Base-by-base conservation (phyloP, 2,329 filamentous ascomycete genomes). In the Elsinoe fawcettii region DNA sequence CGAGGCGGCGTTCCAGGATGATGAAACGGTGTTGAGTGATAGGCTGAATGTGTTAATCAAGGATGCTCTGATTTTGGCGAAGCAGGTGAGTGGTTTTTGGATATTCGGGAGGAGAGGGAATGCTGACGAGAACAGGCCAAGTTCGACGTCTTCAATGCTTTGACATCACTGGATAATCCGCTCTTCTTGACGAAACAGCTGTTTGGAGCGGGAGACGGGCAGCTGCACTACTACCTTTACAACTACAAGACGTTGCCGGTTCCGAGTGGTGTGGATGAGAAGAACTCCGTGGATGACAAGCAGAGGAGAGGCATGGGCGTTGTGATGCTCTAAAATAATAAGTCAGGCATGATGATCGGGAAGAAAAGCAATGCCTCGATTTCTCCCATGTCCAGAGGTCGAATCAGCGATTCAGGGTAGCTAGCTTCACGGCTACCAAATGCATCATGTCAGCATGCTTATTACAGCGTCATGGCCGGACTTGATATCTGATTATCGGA, bases 91-190 rank as follows among this genome's bases (percentile, higher is more conserved):
- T 43, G 27, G 39, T 20, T 22, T 34, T n/a, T 32, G 25, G 25
- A 16, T 30, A 6, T 14, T 36, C 5, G 9, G 6, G 8, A 20
- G 7, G 27, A 32, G 8, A 18, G 47, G 51, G n/a, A 20, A 9
- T 32, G 6, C 11, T 49, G n/a, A 51, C 23, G 4, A 27, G 53
- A 16, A 43, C 64, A 83, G 76, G 79, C 77, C 67, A 85, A 87
- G 63, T 96, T 97, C 67, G 93, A 99, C 70, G 93, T 99, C 59
- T 95, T 97, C 78, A 99, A 99, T 68, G 92, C 90, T 0, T 80
- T 99, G 57, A 95, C 91, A 0, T 79, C 96, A 37, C 86, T 96
- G 73, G 92, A 99, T 72, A 99, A 99, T 71, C 87, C 84, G 0
- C 80, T 97, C 18, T 97, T 99, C 80, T 79, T 99, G 5, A 86